phyloP scores from a whole-genome alignment of 768 basidiomycete genomes.

The Lactifluus rugatus region DNA sequence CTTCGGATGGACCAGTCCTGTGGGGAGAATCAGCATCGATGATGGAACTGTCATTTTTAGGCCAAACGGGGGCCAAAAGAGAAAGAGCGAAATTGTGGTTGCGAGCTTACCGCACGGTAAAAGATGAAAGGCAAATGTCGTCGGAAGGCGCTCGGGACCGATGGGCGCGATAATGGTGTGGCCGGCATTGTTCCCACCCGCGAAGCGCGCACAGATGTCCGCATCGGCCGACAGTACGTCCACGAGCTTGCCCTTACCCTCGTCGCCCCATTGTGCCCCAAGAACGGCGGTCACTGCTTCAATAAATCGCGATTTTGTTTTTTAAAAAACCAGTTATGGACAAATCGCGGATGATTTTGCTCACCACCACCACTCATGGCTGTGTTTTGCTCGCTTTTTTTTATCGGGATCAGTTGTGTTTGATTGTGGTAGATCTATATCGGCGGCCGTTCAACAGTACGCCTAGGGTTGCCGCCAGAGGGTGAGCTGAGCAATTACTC shows the following conservation, averaged over 20 bases:
- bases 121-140: constrained; percentile 90
- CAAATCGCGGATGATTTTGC: background rate
- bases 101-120: constrained; percentile 84
- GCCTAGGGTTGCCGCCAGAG: no score
- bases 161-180: constrained; percentile 90
- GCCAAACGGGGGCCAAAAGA: no score
- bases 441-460: background rate
- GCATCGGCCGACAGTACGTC: constrained; percentile 86
- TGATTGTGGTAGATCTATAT: background rate
- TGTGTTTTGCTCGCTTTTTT: no score
- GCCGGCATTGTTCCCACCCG: constrained; percentile 97
- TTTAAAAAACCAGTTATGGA: no score
- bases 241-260: constrained; percentile 93
- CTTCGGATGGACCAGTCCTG: constrained; percentile 77
- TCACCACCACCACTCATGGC: constrained; percentile 6
- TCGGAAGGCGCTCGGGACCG: constrained; percentile 58
- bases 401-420: no score
- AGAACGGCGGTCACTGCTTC: constrained; percentile 62
- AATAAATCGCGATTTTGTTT: background rate
- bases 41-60: background rate
- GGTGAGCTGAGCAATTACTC: no score
- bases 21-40: background rate
- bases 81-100: no score
- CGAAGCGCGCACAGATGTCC: constrained; percentile 92
- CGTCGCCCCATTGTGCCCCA: constrained; percentile 88